Evolutionary conservation across 2,329 filamentous ascomycete species (phyloP).

Genomic region (Trichoderma simmonsii): DNA sequence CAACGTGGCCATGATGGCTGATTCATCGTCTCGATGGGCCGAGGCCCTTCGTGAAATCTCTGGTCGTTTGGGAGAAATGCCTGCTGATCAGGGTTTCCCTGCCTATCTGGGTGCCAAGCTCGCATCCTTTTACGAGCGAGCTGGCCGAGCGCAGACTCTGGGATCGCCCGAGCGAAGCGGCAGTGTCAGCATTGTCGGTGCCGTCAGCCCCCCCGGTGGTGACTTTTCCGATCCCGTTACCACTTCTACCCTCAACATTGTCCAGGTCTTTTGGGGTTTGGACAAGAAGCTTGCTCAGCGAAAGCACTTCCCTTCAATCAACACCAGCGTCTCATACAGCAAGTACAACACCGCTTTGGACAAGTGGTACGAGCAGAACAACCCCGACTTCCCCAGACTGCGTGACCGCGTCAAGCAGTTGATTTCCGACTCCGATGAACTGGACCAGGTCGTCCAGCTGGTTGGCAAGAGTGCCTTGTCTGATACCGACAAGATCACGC

Average conservation of each 20-base stretch:
- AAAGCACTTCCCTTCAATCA: conserved; percentile 99
- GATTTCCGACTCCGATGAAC: conserved; percentile 89
- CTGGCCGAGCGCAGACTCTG: conserved; percentile 78
- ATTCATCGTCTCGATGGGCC: conserved; percentile 96
- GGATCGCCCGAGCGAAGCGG: conserved; percentile 86
- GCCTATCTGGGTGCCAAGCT: conserved; percentile 96
- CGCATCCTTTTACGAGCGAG: conserved; percentile 98
- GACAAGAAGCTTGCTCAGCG: conserved; percentile 99
- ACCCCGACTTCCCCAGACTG: conserved; percentile 88
- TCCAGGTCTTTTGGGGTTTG: conserved; percentile 99
- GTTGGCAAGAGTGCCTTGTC: conserved; percentile 96
- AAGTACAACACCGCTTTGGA: conserved; percentile 90
- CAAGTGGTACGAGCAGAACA: conserved; percentile 90
- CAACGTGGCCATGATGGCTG: conserved; percentile 99
- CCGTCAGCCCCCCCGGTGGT: conserved; percentile 94
- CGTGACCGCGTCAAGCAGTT: conserved; percentile 92
- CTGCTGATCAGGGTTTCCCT: conserved; percentile 98
- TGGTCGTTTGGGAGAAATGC: conserved; percentile 98
- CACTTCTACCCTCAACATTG: conserved; percentile 87
- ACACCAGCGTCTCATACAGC: conserved; percentile 90
- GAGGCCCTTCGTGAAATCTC: conserved; percentile 98
- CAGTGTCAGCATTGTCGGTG: conserved; percentile 95
- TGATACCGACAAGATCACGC: conserved; percentile 95
- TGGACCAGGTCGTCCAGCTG: conserved; percentile 97
- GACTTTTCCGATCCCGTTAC: conserved; percentile 99